Conservation (phyloP, 768 basidiomycete species). For the Pleurotus sapidus region DNA sequence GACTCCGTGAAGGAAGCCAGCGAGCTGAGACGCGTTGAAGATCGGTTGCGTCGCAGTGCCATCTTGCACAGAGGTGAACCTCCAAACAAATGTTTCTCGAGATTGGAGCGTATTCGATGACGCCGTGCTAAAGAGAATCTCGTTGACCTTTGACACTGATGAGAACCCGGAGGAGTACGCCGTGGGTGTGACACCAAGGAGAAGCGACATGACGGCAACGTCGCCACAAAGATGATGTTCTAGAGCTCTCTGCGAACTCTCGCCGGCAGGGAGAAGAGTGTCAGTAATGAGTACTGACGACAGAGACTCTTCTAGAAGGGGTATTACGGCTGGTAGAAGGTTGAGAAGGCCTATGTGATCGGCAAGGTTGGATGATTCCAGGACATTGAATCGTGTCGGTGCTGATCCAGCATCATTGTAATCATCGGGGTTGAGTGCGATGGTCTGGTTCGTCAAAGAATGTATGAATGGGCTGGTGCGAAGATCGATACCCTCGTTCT, state of each 20-base stretch:
- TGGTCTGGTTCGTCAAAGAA: slow-evolving; percentile 30
- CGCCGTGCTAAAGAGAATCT: slow-evolving; percentile 20
- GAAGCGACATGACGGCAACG: slow-evolving; percentile 34
- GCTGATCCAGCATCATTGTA: slow-evolving; percentile 23
- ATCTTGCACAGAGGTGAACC: slow-evolving; percentile 12
- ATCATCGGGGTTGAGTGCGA: slow-evolving; percentile 28
- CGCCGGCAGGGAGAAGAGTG: slow-evolving; percentile 28
- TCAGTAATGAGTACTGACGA: slow-evolving; percentile 39
- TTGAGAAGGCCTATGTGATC: slow-evolving; percentile 50
- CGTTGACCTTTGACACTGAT: slow-evolving; percentile 37
- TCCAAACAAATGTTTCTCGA: slow-evolving; percentile 39
- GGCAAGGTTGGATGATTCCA: slow-evolving; percentile 48
- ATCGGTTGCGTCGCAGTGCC: slow-evolving; percentile 5
- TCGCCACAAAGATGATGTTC: slow-evolving; percentile 31
- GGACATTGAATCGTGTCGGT: slow-evolving; percentile 38
- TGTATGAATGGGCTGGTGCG: slow-evolving; percentile 18
- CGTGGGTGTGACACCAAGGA: slow-evolving; percentile 39
- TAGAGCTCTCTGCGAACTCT: slow-evolving; percentile 28
- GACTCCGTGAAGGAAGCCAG: slow-evolving; percentile 34
- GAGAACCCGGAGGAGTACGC: slow-evolving; percentile 38
- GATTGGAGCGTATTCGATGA: slow-evolving; percentile 19
- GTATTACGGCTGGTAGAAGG: slow-evolving; percentile 32
- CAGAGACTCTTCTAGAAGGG: slow-evolving; percentile 29
- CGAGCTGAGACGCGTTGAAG: slow-evolving; percentile 32
- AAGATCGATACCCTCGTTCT: slow-evolving; percentile 20